Evolutionary conservation across 345 rosid species (phyloP).

Genomic region (Sapria himalayana): DNA sequence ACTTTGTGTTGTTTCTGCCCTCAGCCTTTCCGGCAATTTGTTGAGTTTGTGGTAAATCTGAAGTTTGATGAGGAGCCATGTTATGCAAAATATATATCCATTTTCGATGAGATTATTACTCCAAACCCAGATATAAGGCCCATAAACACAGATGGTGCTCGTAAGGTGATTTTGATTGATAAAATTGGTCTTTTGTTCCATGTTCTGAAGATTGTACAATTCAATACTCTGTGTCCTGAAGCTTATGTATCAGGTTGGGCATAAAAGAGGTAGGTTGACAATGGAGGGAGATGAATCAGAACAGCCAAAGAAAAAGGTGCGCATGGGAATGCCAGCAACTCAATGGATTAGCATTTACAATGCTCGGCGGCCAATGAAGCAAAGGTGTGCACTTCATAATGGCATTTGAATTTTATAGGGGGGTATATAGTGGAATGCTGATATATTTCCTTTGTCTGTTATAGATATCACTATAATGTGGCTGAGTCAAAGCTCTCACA

Average conservation of each 20-base stretch:
- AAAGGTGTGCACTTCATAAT: conserved; percentile 26
- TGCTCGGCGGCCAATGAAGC: conserved; percentile 95
- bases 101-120: conserved; percentile 78
- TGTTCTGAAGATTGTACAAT: conserved; percentile 4
- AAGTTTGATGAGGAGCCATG: conserved; percentile 94
- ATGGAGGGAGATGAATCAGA: conserved; percentile 86
- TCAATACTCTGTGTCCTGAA: conserved; percentile 17
- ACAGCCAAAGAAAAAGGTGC: conserved; percentile 79
- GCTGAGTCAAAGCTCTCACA: conserved; percentile 56
- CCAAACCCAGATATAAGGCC: conserved; percentile 93
- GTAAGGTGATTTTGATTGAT: conserved; percentile 33
- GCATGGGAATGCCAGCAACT: conserved; percentile 97
- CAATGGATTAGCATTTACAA: conserved; percentile 96
- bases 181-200: not conserved
- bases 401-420: conserved; percentile 4
- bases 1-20: conserved; percentile 79
- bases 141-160: conserved; percentile 92
- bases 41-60: conserved; percentile 79
- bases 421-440: conserved; percentile 5
- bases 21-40: conserved; percentile 67
- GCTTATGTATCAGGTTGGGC: conserved; percentile 91
- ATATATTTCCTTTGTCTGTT: conserved; percentile 7
- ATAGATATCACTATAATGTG: conserved; percentile 91
- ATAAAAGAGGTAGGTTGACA: conserved; percentile 75
- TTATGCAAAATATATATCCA: conserved; percentile 80